Base-by-base conservation (phyloP, 1,284 basidiomycete species). In the Papiliotrema laurentii region DNA sequence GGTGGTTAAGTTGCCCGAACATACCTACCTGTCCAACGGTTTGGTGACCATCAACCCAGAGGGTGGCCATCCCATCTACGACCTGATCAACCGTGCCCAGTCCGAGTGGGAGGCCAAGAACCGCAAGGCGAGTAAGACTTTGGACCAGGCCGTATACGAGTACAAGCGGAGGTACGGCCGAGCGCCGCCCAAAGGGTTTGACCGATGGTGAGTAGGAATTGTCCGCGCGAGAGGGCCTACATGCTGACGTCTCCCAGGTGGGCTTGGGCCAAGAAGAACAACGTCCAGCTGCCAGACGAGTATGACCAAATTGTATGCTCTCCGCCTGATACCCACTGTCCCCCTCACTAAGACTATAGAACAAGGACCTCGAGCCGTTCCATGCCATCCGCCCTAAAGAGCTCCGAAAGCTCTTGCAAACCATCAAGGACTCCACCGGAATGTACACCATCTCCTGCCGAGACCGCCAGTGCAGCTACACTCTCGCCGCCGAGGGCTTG, bases 131-230 rank as follows among this genome's bases (percentile, higher is more conserved):
- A 76, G 75, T 48, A 61, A 49, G 43, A 76, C 73, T 3, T 54
- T 78, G 10, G 47, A 43, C 0, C 60, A 75, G 47, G 75, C 76
- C 4, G 72, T 74, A 3, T 57, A 64, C 45, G 72, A 73, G 55
- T 77, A 77, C 56, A 57, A 65, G 43, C 53, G 68, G 37, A 59
- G 75, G 28, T 75, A 77, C 50, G 55, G 56, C 19, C 59, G 66
- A 18, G 34, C 61, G 3, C 73, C 75, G 11, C 75, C 75, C 1
- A 64, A 63, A 40, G 69, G 69, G 0, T 72, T 72, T 50, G 69
- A 72, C 40, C 51, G 57, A 40, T 72, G 68, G 68, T 59, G 18
- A 44, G 54, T 51, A 21, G 16, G 5, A 10, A 30, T n/a, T 16
- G 10, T 35, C 5, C 18, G 5, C 9, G 24, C n/a, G 43, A 24